Conservation (phyloP, 257 asterid genomes). For the Nemophila menziesii region DNA sequence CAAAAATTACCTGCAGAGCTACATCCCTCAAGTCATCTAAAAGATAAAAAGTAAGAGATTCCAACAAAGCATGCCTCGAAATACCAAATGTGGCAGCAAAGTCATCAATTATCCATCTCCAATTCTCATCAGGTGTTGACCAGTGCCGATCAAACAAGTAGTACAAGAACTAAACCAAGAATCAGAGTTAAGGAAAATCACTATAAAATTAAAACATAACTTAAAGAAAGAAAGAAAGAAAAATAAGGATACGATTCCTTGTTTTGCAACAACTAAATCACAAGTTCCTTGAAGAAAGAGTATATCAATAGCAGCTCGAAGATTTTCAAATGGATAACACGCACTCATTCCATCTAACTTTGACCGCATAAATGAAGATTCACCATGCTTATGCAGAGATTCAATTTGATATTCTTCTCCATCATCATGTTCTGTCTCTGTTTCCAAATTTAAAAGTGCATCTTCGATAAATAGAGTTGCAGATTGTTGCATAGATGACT, state of each 20-base stretch:
- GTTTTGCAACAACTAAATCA: slow-evolving; percentile 78
- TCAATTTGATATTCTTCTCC: slow-evolving; percentile 38
- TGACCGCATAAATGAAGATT: slow-evolving; percentile 28
- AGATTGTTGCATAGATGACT: slow-evolving; percentile 20
- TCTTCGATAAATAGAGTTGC: slow-evolving; percentile 81
- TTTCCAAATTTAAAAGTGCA: slow-evolving; percentile 72
- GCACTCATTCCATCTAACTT: slow-evolving; percentile 62
- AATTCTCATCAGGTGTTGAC: slow-evolving; percentile 52
- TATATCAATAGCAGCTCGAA: slow-evolving; percentile 69
- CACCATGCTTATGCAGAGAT: slow-evolving; percentile 34
- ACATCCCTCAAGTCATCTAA: slow-evolving; percentile 78
- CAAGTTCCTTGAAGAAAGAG: slow-evolving; percentile 85
- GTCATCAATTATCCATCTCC: slow-evolving; percentile 72
- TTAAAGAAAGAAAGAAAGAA: too few relatives aligned
- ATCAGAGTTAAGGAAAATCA: slow-evolving; percentile 43
- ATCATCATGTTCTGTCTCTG: slow-evolving; percentile 38
- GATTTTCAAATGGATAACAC: slow-evolving; percentile 71
- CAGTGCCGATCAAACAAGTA: slow-evolving; percentile 86
- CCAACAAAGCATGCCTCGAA: slow-evolving; percentile 73
- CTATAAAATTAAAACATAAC: slow-evolving; percentile 4
- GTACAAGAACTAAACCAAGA: slow-evolving; percentile 61
- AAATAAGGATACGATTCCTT: slow-evolving; percentile 78
- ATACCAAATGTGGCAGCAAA: slow-evolving; percentile 77
- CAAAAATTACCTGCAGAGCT: slow-evolving; percentile 58
- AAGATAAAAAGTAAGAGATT: slow-evolving; percentile 72